Evolutionary conservation across 176 grass and related monocot genomes (phyloP).

Genomic region (Secale cereale): DNA sequence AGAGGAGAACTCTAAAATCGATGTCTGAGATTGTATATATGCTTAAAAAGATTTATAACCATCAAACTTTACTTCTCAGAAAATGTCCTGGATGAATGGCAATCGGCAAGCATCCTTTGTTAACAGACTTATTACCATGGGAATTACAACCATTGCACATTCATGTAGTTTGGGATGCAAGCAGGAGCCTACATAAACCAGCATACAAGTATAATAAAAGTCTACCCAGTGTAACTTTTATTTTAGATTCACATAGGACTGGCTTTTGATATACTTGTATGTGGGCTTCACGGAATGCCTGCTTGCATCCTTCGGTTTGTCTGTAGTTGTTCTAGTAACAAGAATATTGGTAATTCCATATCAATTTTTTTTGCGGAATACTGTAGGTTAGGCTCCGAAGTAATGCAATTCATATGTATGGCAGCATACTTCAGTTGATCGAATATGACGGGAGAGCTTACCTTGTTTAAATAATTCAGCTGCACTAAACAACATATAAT

Average conservation of each 20-base stretch:
- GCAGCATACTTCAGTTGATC: background rate
- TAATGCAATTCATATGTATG: background rate
- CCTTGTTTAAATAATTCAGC: constrained; percentile 96
- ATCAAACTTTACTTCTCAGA: background rate
- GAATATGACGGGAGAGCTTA: constrained; percentile 7
- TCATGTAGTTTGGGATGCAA: background rate
- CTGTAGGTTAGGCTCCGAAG: background rate
- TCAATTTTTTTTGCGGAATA: background rate
- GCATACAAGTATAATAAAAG: background rate
- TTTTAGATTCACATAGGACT: background rate
- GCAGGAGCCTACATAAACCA: background rate
- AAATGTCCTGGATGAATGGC: background rate
- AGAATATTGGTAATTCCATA: background rate
- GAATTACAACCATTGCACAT: background rate
- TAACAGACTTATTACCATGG: background rate
- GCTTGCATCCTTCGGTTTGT: background rate
- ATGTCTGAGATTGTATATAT: background rate
- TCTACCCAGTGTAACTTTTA: background rate
- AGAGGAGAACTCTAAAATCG: background rate
- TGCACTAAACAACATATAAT: constrained; percentile 75
- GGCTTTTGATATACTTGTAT: background rate
- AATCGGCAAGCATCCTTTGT: background rate
- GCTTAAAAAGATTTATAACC: background rate
- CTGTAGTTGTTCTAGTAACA: background rate
- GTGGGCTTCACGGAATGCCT: background rate